Percentiles rank a stretch among this genome's conserved stretches.
Conservation (phyloP, 2,329 filamentous ascomycete genomes). For the Penicillium janthinellum region DNA sequence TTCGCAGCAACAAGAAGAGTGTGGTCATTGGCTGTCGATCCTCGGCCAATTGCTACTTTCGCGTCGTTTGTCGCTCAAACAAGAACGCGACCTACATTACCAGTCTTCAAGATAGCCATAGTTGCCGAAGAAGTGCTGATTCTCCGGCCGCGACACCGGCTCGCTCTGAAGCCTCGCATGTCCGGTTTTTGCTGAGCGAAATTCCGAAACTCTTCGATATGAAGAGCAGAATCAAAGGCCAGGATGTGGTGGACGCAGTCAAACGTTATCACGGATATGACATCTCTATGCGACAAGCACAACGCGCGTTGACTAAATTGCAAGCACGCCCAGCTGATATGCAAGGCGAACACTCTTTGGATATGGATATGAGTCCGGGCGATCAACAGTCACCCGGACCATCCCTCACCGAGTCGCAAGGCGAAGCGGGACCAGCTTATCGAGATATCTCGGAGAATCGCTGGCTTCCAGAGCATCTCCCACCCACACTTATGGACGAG, state of each 20-base stretch:
- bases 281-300: conserved; percentile 43
- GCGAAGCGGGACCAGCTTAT: conserved; percentile 28
- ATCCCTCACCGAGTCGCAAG: conserved; percentile 29
- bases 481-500: conserved; percentile 30
- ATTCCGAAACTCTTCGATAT: conserved; percentile 46
- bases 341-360: conserved; percentile 26
- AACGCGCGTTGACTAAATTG: conserved; percentile 40
- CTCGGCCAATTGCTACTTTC: conserved; percentile 42
- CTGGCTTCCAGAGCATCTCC: conserved; percentile 37
- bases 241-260: conserved; percentile 44
- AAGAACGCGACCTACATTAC: conserved; percentile 46
- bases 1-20: conserved; percentile 45
- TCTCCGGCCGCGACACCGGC: conserved; percentile 37
- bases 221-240: conserved; percentile 38
- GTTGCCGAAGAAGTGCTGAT: conserved; percentile 35
- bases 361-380: conserved; percentile 28
- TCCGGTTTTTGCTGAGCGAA: conserved; percentile 41
- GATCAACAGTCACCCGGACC: conserved; percentile 31
- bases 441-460: conserved; percentile 33
- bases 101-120: conserved; percentile 43
- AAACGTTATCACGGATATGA: conserved; percentile 46
- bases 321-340: conserved; percentile 33
- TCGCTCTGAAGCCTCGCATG: conserved; percentile 45
- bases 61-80: conserved; percentile 44
- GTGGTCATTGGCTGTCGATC: conserved; percentile 46